These are phyloP conservation scores for Chlamydomonas sp. DNA, from an alignment of 139 green algal species.

Conservation along the genomic window DNA sequence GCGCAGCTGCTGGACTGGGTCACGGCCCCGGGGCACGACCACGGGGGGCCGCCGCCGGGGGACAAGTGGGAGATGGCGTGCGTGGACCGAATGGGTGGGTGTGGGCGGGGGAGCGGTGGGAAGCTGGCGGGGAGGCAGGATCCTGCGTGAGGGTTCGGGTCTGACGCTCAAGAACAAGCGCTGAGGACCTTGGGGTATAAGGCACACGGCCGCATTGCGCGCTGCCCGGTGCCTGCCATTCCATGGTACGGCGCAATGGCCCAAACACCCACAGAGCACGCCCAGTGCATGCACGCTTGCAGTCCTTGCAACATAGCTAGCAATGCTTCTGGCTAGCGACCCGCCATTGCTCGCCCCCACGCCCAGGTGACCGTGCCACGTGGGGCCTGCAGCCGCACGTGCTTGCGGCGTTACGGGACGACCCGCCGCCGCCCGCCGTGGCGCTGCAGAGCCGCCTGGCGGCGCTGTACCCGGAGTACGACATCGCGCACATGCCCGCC, in stretches of 20 bases:
- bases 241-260: too few relatives aligned
- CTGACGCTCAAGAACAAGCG: neutral
- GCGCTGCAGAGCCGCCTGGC: conserved; percentile 47
- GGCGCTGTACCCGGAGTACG: conserved; percentile 50
- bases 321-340: neutral
- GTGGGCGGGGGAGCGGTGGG: neutral
- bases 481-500: conserved; percentile 45
- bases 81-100: conserved; percentile 49
- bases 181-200: too few relatives aligned
- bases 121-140: too few relatives aligned
- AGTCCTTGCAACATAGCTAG: too few relatives aligned
- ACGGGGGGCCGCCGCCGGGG: conserved; percentile 38
- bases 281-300: too few relatives aligned
- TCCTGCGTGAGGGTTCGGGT: neutral
- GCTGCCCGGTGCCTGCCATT: too few relatives aligned
- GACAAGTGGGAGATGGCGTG: conserved; percentile 52
- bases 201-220: too few relatives aligned
- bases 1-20: conserved; percentile 48
- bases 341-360: neutral
- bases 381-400: conserved; percentile 46
- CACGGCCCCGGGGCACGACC: conserved; percentile 46
- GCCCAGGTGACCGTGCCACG: conserved; percentile 37
- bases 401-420: conserved; percentile 19
- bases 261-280: too few relatives aligned
- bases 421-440: conserved; percentile 38